Conservation (phyloP, 1,284 basidiomycete species). For the Volvariella volvacea region DNA sequence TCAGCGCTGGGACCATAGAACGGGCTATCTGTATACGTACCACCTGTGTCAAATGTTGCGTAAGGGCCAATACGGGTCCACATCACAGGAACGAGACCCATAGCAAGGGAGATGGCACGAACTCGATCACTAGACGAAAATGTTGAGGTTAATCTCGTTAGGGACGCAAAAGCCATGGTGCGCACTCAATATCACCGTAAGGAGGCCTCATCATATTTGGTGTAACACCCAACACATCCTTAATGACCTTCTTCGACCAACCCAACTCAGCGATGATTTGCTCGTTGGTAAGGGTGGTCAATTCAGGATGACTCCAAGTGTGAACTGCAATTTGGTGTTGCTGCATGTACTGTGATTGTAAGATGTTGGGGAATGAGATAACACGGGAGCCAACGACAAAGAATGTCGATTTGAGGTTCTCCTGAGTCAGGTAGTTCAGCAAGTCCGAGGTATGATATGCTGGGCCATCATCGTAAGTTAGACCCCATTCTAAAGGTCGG, state of each 20-base stretch:
- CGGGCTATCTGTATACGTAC: no score
- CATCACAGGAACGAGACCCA: conserved; percentile 62
- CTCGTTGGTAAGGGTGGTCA: conserved; percentile 78
- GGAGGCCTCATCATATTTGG: conserved; percentile 63
- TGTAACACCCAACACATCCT: conserved; percentile 68
- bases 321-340: conserved; percentile 68
- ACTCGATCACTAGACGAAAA: conserved; percentile 63
- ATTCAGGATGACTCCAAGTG: conserved; percentile 59
- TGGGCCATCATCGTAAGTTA: conserved; percentile 75
- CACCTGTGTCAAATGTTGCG: conserved; percentile 60
- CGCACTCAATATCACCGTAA: conserved; percentile 63
- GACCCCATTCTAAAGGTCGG: conserved; percentile 64
- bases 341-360: conserved; percentile 65
- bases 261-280: conserved; percentile 85
- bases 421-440: conserved; percentile 58
- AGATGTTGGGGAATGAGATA: conserved; percentile 31
- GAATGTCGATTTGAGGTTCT: conserved; percentile 77
- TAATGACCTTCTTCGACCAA: conserved; percentile 82
- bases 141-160: conserved; percentile 8
- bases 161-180: conserved; percentile 9
- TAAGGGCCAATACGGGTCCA: conserved; percentile 58
- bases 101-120: conserved; percentile 66
- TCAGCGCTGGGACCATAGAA: no score
- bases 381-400: conserved; percentile 81
- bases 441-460: conserved; percentile 76